Percentiles rank a stretch among this genome's conserved stretches.
phyloP scores from a whole-genome alignment of 371 early-diverging fungal species.

The Saksenaea vasiformis region DNA sequence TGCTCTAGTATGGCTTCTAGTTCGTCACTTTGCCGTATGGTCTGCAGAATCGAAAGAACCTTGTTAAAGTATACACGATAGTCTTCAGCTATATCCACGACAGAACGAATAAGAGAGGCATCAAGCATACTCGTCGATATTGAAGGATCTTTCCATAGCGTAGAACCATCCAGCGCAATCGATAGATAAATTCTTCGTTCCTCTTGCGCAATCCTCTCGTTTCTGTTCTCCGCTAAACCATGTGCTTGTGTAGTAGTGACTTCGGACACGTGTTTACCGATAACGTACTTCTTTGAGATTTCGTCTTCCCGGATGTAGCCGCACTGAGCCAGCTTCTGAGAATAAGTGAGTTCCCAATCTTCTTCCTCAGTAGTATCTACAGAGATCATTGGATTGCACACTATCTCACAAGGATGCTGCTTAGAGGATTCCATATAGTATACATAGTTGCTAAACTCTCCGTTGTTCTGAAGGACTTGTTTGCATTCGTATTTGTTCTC shows the following conservation, averaged over 20 bases:
- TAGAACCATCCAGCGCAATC: slow-evolving; percentile 7
- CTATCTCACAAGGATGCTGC: neutral
- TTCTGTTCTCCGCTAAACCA: slow-evolving; percentile 7
- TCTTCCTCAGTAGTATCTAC: neutral
- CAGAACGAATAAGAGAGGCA: slow-evolving; percentile 8
- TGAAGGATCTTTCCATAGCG: slow-evolving; percentile 1
- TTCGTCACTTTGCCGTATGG: slow-evolving; percentile 10
- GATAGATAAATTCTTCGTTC: slow-evolving; percentile 9
- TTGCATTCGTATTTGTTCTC: slow-evolving; percentile 7
- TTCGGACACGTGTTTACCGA: neutral
- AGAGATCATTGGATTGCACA: neutral
- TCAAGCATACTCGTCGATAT: slow-evolving; percentile 7
- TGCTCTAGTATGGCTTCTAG: neutral
- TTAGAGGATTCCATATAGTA: too few species aligned
- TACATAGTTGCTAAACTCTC: neutral
- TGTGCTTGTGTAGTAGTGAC: slow-evolving; percentile 10
- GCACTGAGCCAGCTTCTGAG: neutral
- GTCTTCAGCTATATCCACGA: slow-evolving; percentile 4
- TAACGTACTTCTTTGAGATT: neutral
- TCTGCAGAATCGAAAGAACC: slow-evolving; percentile 10
- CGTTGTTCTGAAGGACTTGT: neutral
- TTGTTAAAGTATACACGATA: slow-evolving; percentile 12
- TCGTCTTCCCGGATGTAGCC: slow-evolving; percentile 23
- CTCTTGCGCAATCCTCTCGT: neutral
- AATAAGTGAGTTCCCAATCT: neutral